phyloP scores from a whole-genome alignment of 257 asterid species.

The Ilex aquifolium region DNA sequence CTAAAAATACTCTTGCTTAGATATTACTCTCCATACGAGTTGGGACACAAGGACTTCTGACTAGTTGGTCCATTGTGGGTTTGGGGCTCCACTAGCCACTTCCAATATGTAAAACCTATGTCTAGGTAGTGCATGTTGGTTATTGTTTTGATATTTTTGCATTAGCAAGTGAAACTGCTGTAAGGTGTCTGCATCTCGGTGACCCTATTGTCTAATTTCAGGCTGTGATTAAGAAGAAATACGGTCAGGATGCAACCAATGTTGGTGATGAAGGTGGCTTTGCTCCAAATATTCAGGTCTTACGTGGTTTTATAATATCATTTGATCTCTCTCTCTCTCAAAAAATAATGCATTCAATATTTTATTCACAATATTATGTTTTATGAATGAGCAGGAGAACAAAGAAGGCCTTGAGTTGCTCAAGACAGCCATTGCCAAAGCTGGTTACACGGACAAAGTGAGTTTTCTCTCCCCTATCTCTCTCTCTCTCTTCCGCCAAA shows the following conservation, averaged over 20 bases:
- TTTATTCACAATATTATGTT: constrained; percentile 14
- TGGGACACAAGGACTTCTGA: no score
- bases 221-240: constrained; percentile 95
- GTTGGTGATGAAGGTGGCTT: constrained; percentile 99
- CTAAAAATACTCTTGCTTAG: no score
- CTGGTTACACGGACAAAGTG: constrained; percentile 86
- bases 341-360: neutral
- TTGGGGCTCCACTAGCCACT: no score
- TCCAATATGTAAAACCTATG: no score
- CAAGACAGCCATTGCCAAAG: constrained; percentile 92
- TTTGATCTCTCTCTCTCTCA: no score
- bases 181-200: no score
- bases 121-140: no score
- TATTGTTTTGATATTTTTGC: no score
- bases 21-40: no score
- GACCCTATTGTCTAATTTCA: constrained; percentile 17
- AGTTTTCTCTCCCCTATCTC: constrained; percentile 12
- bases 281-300: constrained; percentile 95
- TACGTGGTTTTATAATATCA: neutral
- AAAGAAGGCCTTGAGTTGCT: constrained; percentile 97
- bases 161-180: no score
- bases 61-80: no score
- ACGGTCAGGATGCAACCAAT: constrained; percentile 95
- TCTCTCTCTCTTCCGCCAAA: neutral
- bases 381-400: constrained; percentile 62